Percentiles rank a stretch among this genome's conserved stretches.
Evolutionary conservation across 768 basidiomycete genomes (phyloP).

Genomic region (Xanthoconium purpureum): DNA sequence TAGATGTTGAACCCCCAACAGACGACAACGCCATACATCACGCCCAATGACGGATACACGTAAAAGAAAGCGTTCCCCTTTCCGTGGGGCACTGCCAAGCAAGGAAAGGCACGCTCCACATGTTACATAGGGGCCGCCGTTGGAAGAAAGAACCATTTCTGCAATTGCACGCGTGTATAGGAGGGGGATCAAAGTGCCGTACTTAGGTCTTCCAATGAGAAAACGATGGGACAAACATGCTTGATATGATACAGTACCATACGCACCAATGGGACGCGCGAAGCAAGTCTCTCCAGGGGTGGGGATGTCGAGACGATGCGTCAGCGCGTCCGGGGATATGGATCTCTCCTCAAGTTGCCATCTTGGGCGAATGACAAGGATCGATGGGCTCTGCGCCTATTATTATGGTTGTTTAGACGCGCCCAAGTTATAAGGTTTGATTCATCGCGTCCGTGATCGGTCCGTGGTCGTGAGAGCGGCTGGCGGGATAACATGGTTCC

Average conservation of each 20-base stretch:
- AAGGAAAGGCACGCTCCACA: neutral
- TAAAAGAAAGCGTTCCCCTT: neutral
- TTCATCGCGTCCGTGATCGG: slow-evolving; percentile 15
- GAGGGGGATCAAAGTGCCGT: neutral
- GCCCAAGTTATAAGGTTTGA: slow-evolving; percentile 15
- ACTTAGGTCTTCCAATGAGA: neutral
- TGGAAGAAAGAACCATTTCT: neutral
- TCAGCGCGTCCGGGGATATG: neutral
- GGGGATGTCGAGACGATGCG: neutral
- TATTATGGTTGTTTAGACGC: slow-evolving; percentile 1
- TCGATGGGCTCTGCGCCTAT: slow-evolving; percentile 10
- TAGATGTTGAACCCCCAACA: neutral
- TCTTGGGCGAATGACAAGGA: neutral
- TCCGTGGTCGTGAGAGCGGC: slow-evolving; percentile 13
- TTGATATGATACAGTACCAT: neutral
- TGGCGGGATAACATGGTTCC: slow-evolving; percentile 6
- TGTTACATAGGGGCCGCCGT: neutral
- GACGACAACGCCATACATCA: neutral
- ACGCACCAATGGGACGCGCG: neutral
- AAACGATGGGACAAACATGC: neutral
- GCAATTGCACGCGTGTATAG: neutral
- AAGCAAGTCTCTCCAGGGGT: neutral
- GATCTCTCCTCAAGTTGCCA: neutral
- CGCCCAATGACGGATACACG: neutral
- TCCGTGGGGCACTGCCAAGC: neutral